A percentile compares a stretch with the other conserved stretches of the same genome.
These are phyloP conservation scores for Podospora appendiculata DNA, from an alignment of 495 filamentous ascomycete genomes.

Conservation along the genomic window DNA sequence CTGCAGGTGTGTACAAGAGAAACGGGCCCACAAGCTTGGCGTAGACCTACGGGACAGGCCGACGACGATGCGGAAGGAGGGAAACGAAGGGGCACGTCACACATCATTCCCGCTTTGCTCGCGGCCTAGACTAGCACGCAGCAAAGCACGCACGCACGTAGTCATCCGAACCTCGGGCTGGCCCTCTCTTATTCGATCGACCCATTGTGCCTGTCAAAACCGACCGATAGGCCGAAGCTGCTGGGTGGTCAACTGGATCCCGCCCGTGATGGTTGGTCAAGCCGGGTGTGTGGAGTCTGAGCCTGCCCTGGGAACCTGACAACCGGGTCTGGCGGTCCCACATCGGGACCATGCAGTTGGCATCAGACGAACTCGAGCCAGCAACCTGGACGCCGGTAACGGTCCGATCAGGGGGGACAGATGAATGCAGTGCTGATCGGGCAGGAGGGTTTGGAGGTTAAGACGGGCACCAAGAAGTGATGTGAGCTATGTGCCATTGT, in stretches of 20 bases:
- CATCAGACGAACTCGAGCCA: not conserved
- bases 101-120: too few species aligned
- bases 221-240: not conserved
- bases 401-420: constrained; percentile 13
- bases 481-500: too few species aligned
- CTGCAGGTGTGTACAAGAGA: too few species aligned
- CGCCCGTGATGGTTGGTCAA: not conserved
- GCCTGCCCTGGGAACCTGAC: not conserved
- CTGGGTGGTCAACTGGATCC: not conserved
- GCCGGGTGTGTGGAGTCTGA: not conserved
- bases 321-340: not conserved
- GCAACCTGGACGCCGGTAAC: constrained; percentile 15
- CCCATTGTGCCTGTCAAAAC: not conserved
- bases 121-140: too few species aligned
- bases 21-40: not conserved
- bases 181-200: not conserved
- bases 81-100: too few species aligned
- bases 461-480: too few species aligned
- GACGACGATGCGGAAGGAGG: too few species aligned
- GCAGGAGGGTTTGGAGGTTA: too few species aligned
- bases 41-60: too few species aligned
- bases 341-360: not conserved
- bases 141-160: too few species aligned
- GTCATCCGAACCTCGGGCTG: not conserved
- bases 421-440: too few species aligned